phyloP scores from a whole-genome alignment of 1,284 basidiomycete genomes.

The Fomitopsis betulina region DNA sequence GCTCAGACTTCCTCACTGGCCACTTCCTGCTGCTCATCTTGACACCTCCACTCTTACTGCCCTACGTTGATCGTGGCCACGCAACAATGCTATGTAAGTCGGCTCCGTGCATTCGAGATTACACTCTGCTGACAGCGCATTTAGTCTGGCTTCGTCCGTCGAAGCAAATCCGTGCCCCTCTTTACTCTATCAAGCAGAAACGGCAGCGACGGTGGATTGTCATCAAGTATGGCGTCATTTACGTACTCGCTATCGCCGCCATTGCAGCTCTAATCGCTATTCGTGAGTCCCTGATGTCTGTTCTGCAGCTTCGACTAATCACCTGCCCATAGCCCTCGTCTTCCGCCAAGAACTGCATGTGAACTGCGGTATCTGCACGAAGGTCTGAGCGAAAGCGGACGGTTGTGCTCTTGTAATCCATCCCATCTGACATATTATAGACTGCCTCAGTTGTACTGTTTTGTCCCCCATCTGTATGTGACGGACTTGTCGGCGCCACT shows the following conservation, averaged over 20 bases:
- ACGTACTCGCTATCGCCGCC: slow-evolving; percentile 67
- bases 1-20: slow-evolving; percentile 67
- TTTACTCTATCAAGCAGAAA: slow-evolving; percentile 88
- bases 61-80: slow-evolving; percentile 73
- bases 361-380: slow-evolving; percentile 66
- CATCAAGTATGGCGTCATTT: slow-evolving; percentile 75
- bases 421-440: slow-evolving; percentile 22
- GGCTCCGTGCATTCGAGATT: slow-evolving; percentile 15
- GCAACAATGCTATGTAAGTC: slow-evolving; percentile 70
- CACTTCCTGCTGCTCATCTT: slow-evolving; percentile 74
- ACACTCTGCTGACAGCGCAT: slow-evolving; percentile 14
- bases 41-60: slow-evolving; percentile 67
- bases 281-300: slow-evolving; percentile 49
- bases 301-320: slow-evolving; percentile 5
- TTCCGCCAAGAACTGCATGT: slow-evolving; percentile 56
- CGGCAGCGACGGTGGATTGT: slow-evolving; percentile 86
- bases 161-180: slow-evolving; percentile 89
- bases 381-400: slow-evolving; percentile 43
- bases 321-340: slow-evolving; percentile 43
- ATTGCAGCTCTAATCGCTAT: slow-evolving; percentile 76
- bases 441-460: slow-evolving; percentile 25
- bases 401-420: slow-evolving; percentile 7
- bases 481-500: neutral
- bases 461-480: slow-evolving; percentile 8
- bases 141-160: slow-evolving; percentile 82